These are phyloP conservation scores for Erodium maritimum DNA, from an alignment of 345 rosid species.

Conservation along the genomic window DNA sequence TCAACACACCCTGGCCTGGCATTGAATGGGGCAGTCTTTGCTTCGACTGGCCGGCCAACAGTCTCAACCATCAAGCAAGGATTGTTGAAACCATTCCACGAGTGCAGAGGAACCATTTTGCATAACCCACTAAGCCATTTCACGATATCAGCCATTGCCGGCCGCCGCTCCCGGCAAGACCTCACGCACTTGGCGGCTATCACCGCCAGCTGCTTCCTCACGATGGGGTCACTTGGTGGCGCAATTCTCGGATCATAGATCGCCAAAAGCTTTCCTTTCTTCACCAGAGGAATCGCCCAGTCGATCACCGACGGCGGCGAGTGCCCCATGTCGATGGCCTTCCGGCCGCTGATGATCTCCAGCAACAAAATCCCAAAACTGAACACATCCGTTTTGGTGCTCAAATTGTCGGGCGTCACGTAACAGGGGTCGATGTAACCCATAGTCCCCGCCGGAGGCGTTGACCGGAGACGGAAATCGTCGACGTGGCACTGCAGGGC, in stretches of 20 bases:
- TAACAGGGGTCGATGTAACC: slow-evolving; percentile 96
- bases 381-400: slow-evolving; percentile 90
- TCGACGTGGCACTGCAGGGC: slow-evolving; percentile 74
- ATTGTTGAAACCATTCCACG: slow-evolving; percentile 87
- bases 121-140: slow-evolving; percentile 62
- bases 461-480: slow-evolving; percentile 67
- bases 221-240: slow-evolving; percentile 51
- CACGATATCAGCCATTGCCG: slow-evolving; percentile 77
- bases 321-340: slow-evolving; percentile 79
- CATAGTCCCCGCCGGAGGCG: slow-evolving; percentile 97
- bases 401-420: slow-evolving; percentile 89
- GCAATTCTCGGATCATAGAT: slow-evolving; percentile 66
- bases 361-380: slow-evolving; percentile 92
- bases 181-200: slow-evolving; percentile 91
- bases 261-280: slow-evolving; percentile 71
- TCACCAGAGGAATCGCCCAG: slow-evolving; percentile 88
- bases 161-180: slow-evolving; percentile 91
- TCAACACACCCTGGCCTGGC: slow-evolving; percentile 11
- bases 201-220: slow-evolving; percentile 70
- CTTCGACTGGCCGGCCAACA: slow-evolving; percentile 58
- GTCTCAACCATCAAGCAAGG: slow-evolving; percentile 98
- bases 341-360: slow-evolving; percentile 90
- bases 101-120: slow-evolving; percentile 65
- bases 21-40: slow-evolving; percentile 17
- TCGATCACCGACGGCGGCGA: slow-evolving; percentile 92